These are phyloP conservation scores for Colletotrichum cordylinicola DNA, from an alignment of 2,329 filamentous ascomycete species.

Conservation along the genomic window DNA sequence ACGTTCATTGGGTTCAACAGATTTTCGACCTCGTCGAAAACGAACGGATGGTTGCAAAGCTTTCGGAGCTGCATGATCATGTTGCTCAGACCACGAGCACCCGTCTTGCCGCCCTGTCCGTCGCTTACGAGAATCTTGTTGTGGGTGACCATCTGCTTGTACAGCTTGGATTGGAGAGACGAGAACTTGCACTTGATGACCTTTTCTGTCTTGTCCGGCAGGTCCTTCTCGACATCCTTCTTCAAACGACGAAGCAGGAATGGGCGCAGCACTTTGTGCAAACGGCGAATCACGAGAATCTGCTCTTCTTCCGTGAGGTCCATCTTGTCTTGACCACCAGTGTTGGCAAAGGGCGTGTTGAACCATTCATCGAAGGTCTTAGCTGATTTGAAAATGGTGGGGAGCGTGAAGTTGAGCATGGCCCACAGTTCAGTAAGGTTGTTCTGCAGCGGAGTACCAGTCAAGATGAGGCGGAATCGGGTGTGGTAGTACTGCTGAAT, in stretches of 20 bases:
- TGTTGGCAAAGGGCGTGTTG: slow-evolving; percentile 99
- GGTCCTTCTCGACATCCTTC: slow-evolving; percentile 98
- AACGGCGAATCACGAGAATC: slow-evolving; percentile 94
- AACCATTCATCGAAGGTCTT: slow-evolving; percentile 99
- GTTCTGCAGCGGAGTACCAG: slow-evolving; percentile 96
- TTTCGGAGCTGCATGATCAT: slow-evolving; percentile 99
- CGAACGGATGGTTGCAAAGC: slow-evolving; percentile 98
- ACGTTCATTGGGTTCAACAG: slow-evolving; percentile 91
- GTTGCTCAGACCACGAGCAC: slow-evolving; percentile 93
- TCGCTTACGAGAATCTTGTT: slow-evolving; percentile 95
- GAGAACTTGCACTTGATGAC: slow-evolving; percentile 99
- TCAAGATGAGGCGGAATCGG: slow-evolving; percentile 94
- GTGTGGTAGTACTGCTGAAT: slow-evolving; percentile 95
- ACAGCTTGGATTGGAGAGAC: slow-evolving; percentile 87
- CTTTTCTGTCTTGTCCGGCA: slow-evolving; percentile 98
- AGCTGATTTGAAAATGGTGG: slow-evolving; percentile 98
- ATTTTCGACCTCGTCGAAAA: slow-evolving; percentile 97
- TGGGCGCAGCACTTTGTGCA: slow-evolving; percentile 96
- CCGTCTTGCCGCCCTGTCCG: slow-evolving; percentile 93
- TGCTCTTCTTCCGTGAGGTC: slow-evolving; percentile 99
- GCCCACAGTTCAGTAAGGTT: slow-evolving; percentile 97
- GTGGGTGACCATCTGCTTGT: slow-evolving; percentile 97
- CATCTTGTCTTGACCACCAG: slow-evolving; percentile 97
- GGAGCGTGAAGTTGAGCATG: slow-evolving; percentile 96
- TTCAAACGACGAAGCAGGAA: slow-evolving; percentile 98